Base-by-base conservation (phyloP, 257 asterid genomes). In the Handroanthus guayacan region DNA sequence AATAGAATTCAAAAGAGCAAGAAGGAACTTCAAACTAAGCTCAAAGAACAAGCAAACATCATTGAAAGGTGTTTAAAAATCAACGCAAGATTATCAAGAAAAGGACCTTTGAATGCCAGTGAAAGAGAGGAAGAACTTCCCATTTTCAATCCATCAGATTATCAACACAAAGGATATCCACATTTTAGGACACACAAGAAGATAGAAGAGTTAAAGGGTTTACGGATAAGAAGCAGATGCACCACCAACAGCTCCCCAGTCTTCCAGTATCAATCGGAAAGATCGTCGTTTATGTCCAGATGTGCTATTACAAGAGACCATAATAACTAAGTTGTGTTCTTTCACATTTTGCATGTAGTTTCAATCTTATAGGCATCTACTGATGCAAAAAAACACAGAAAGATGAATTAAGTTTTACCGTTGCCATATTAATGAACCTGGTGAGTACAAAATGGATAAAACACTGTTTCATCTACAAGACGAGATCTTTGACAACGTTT, bases 31-130 rank as follows among this genome's bases (percentile, higher is more conserved):
- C 84, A 85, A 18, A 72, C 69, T 43, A 91, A 84, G 68, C 83
- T 89, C 57, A 76, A 6, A 16, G 82, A 86, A 55, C 95, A 91
- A 44, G 91, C 89, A 18, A 18, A 55, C 43, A 79, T 89, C 67
- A 92, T 91, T 34, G 84, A 84, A 13, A 89, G 85, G 51, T 92
- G 98, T 58, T 62, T 89, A 81, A 71, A 70, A 65, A 72, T 82
- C 3, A 88, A 88, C 80, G 80, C 87, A 66, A 36, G 55, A 18
- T 75, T 86, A 50, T 58, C 82, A 6, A 82, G 79, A 11, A 72
- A 44, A 55, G 82, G 69, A 9, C 34, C 61, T 31, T 67, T 44
- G 6, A 45, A 43, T 1, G 39, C 67, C 20, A 25, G 36, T 0
- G 77, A 31, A n/a, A 39, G 68, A 13, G 57, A 51, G 69, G 70